Percentiles rank a stretch among this genome's conserved stretches.
phyloP scores from a whole-genome alignment of 2,329 filamentous ascomycete genomes.

The Cladophialophora carrionii region DNA sequence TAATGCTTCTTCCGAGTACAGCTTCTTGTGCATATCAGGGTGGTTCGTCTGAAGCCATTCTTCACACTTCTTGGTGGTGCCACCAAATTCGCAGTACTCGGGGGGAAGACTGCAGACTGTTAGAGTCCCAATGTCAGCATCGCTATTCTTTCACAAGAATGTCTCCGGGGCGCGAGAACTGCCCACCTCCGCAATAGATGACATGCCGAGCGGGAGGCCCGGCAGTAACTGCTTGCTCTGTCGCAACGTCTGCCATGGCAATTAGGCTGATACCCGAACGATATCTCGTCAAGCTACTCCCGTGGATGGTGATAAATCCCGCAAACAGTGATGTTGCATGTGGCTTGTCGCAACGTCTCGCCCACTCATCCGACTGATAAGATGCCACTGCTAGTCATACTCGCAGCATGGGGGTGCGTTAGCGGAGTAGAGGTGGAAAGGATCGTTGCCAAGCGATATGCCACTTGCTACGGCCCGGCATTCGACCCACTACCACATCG shows the following conservation, averaged over 20 bases:
- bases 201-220: constrained; percentile 59
- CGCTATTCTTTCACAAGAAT: background rate
- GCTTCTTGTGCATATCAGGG: constrained; percentile 70
- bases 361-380: constrained; percentile 15
- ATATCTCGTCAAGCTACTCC: constrained; percentile 28
- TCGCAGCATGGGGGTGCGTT: constrained; percentile 6
- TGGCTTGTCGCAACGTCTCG: constrained; percentile 20
- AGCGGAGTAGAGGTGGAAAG: constrained; percentile 1
- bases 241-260: constrained; percentile 39
- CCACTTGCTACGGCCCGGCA: background rate
- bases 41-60: constrained; percentile 86
- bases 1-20: constrained; percentile 87
- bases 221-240: constrained; percentile 36
- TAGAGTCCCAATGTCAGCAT: constrained; percentile 29
- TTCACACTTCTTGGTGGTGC: constrained; percentile 93
- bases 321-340: constrained; percentile 27
- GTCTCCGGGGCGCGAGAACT: constrained; percentile 7
- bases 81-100: constrained; percentile 98
- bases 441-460: constrained; percentile 13
- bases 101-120: constrained; percentile 67
- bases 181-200: constrained; percentile 64
- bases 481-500: constrained; percentile 4
- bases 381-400: constrained; percentile 8
- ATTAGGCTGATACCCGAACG: constrained; percentile 26
- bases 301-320: constrained; percentile 21